Evolutionary conservation across 2,329 filamentous ascomycete genomes (phyloP).

Genomic region (Fusarium pseudonygamai): DNA sequence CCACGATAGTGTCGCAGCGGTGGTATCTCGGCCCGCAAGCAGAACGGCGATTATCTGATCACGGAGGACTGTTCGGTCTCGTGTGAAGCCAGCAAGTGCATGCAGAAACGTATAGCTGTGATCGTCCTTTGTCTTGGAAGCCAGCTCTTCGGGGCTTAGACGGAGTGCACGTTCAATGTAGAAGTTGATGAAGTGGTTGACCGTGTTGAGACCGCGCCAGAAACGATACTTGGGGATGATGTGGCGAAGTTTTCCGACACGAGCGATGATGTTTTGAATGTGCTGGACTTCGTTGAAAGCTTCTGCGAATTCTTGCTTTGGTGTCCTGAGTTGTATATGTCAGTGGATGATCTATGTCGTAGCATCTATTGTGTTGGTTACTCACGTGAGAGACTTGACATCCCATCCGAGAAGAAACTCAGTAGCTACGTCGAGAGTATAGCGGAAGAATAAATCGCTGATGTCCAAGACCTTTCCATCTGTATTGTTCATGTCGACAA

Average conservation of each 20-base stretch:
- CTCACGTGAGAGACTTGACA: slow-evolving; percentile 68
- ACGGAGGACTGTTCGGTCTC: slow-evolving; percentile 75
- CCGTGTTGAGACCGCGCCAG: slow-evolving; percentile 68
- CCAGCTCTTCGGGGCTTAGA: slow-evolving; percentile 76
- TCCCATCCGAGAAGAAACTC: slow-evolving; percentile 86
- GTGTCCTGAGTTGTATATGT: slow-evolving; percentile 53
- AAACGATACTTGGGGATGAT: slow-evolving; percentile 74
- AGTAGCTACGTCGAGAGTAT: slow-evolving; percentile 85
- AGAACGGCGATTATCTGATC: slow-evolving; percentile 87
- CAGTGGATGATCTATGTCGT: not conserved
- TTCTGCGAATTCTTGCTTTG: slow-evolving; percentile 75
- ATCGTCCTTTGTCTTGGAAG: slow-evolving; percentile 75
- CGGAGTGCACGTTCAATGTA: slow-evolving; percentile 80
- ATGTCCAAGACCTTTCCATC: slow-evolving; percentile 73
- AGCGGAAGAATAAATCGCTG: slow-evolving; percentile 82
- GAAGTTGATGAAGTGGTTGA: slow-evolving; percentile 79
- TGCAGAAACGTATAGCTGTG: slow-evolving; percentile 85
- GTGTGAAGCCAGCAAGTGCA: slow-evolving; percentile 82
- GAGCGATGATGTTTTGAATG: slow-evolving; percentile 73
- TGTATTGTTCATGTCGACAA: slow-evolving; percentile 70
- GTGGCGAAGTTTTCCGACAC: slow-evolving; percentile 69
- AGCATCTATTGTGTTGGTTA: not conserved
- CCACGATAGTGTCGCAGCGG: slow-evolving; percentile 83
- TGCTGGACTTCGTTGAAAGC: slow-evolving; percentile 84
- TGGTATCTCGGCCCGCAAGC: slow-evolving; percentile 88